phyloP scores from a whole-genome alignment of 306 rosid species.

The Prunus mongolica region DNA sequence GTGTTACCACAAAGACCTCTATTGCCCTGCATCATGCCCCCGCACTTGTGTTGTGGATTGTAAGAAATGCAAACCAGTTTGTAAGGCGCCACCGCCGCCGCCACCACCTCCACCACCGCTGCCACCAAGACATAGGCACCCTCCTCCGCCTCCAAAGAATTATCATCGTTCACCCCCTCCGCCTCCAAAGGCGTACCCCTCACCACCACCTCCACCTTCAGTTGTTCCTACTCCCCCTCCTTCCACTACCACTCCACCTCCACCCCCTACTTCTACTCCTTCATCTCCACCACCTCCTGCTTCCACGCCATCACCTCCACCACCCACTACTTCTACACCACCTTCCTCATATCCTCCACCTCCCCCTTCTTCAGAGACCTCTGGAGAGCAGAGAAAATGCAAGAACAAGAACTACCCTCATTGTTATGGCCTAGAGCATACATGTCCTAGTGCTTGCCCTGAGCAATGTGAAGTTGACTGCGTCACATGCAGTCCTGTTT shows the following conservation, averaged over 20 bases:
- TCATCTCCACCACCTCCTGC: neutral
- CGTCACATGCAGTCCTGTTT: slow-evolving; percentile 35
- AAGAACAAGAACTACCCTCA: slow-evolving; percentile 16
- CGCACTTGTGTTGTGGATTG: slow-evolving; percentile 33
- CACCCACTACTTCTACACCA: slow-evolving; percentile 2
- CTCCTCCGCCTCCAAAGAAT: neutral
- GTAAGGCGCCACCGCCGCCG: slow-evolving; percentile 11
- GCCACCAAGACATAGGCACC: neutral
- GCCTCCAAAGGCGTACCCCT: neutral
- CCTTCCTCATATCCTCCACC: slow-evolving; percentile 15
- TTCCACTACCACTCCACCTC: slow-evolving; percentile 8
- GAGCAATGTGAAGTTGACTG: slow-evolving; percentile 32
- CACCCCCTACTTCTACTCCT: neutral
- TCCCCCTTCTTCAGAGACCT: slow-evolving; percentile 6
- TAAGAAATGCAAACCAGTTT: slow-evolving; percentile 25
- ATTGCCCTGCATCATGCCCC: slow-evolving; percentile 32
- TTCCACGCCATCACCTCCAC: slow-evolving; percentile 1
- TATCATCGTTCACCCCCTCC: neutral
- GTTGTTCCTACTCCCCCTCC: slow-evolving; percentile 5
- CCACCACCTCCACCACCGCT: slow-evolving; percentile 22
- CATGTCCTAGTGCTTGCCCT: slow-evolving; percentile 31
- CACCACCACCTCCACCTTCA: slow-evolving; percentile 22
- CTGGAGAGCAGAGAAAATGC: slow-evolving; percentile 17
- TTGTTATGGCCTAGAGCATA: slow-evolving; percentile 26
- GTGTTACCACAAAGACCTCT: slow-evolving; percentile 27